These are phyloP conservation scores for Daldinia vernicosa DNA, from an alignment of 495 filamentous ascomycete species.

Conservation along the genomic window DNA sequence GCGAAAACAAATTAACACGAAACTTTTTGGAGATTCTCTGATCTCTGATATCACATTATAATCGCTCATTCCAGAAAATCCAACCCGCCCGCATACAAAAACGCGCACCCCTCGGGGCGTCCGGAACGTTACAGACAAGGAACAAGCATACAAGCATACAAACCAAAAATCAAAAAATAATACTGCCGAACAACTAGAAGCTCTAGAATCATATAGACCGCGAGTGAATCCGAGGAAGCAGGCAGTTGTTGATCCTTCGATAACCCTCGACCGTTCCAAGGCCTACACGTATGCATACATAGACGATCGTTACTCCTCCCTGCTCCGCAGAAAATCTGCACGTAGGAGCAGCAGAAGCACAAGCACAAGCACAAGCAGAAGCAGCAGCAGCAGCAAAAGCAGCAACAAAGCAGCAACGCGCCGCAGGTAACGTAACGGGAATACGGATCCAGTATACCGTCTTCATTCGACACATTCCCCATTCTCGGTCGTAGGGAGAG, in stretches of 20 bases:
- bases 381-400: background rate
- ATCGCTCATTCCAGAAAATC: slow-evolving; percentile 39
- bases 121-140: background rate
- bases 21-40: slow-evolving; percentile 9
- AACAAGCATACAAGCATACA: slow-evolving; percentile 3
- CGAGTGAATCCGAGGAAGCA: slow-evolving; percentile 13
- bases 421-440: slow-evolving; percentile 9
- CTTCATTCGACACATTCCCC: background rate
- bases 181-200: background rate
- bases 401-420: background rate
- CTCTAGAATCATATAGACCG: background rate
- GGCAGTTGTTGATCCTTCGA: slow-evolving; percentile 23
- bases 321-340: slow-evolving; percentile 10
- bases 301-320: slow-evolving; percentile 23
- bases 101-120: slow-evolving; percentile 10
- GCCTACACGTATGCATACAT: slow-evolving; percentile 41
- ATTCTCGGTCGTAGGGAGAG: background rate
- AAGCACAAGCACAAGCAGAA: too few relatives aligned
- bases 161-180: background rate
- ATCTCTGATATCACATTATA: too few relatives aligned
- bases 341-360: background rate
- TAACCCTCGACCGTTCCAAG: slow-evolving; percentile 31
- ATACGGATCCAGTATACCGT: background rate
- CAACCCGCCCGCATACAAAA: slow-evolving; percentile 21
- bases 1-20: slow-evolving; percentile 28